Evolutionary conservation across 2,329 filamentous ascomycete species (phyloP).

Genomic region (Neonectria magnoliae): DNA sequence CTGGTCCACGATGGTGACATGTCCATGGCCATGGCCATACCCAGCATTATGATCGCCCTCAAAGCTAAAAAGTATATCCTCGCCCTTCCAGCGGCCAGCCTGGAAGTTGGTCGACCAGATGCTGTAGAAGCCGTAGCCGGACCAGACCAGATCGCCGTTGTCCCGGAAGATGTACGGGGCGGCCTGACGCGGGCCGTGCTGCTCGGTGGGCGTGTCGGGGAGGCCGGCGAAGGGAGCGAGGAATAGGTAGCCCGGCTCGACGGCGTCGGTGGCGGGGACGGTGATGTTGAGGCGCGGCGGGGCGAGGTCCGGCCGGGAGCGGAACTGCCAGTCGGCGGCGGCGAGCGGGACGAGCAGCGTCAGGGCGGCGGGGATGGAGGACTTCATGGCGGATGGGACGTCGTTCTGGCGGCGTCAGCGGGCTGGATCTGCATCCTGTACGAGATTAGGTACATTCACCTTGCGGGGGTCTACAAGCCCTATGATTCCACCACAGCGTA

Average conservation of each 20-base stretch:
- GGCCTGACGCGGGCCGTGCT: conserved; percentile 60
- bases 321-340: conserved; percentile 19
- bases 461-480: conserved; percentile 31
- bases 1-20: conserved; percentile 62
- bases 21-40: conserved; percentile 65
- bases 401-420: conserved; percentile 33
- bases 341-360: conserved; percentile 10
- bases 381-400: conserved; percentile 24
- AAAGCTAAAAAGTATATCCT: conserved; percentile 63
- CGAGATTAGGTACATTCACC: conserved; percentile 39
- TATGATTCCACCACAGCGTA: conserved; percentile 25
- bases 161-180: conserved; percentile 66
- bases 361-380: conserved; percentile 12
- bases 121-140: conserved; percentile 62
- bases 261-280: conserved; percentile 51
- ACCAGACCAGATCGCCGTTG: conserved; percentile 66
- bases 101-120: conserved; percentile 66
- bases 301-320: conserved; percentile 43
- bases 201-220: conserved; percentile 48
- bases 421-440: conserved; percentile 28
- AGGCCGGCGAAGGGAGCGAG: conserved; percentile 52
- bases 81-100: conserved; percentile 58
- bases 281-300: conserved; percentile 53
- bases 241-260: conserved; percentile 57
- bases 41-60: conserved; percentile 62